Conservation (phyloP, 352 stramenopile species). For the Achlya hypogyna region DNA sequence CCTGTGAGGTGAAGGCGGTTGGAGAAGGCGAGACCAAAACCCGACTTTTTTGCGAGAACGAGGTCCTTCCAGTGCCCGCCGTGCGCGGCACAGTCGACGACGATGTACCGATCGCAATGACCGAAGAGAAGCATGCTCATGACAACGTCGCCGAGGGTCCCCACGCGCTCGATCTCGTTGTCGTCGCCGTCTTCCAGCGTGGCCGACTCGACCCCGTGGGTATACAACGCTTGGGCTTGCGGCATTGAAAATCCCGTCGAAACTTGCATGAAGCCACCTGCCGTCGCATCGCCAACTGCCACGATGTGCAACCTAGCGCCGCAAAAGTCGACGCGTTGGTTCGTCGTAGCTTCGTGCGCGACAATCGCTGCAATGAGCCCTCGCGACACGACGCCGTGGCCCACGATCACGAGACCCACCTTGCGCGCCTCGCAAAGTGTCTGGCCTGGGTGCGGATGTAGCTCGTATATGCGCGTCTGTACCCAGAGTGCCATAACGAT, state of each 20-base stretch:
- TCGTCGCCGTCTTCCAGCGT: not conserved
- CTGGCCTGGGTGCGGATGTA: constrained; percentile 18
- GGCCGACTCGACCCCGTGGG: not conserved
- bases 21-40: constrained; percentile 9
- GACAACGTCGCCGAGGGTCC: constrained; percentile 3
- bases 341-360: not conserved
- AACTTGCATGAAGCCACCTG: constrained; percentile 8
- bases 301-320: not conserved
- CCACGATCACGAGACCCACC: constrained; percentile 13
- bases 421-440: constrained; percentile 14
- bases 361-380: not conserved
- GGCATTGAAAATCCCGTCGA: not conserved
- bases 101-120: constrained; percentile 13
- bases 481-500: not conserved
- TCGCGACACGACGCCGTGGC: not conserved
- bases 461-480: constrained; percentile 5
- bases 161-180: not conserved
- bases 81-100: constrained; percentile 11
- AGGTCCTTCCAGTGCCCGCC: not conserved
- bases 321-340: constrained; percentile 9
- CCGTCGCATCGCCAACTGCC: not conserved
- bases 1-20: not conserved
- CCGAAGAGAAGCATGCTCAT: not conserved
- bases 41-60: not conserved
- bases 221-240: not conserved